Base-by-base conservation (phyloP, 2,329 filamentous ascomycete genomes). In the Alternaria brassicicola region DNA sequence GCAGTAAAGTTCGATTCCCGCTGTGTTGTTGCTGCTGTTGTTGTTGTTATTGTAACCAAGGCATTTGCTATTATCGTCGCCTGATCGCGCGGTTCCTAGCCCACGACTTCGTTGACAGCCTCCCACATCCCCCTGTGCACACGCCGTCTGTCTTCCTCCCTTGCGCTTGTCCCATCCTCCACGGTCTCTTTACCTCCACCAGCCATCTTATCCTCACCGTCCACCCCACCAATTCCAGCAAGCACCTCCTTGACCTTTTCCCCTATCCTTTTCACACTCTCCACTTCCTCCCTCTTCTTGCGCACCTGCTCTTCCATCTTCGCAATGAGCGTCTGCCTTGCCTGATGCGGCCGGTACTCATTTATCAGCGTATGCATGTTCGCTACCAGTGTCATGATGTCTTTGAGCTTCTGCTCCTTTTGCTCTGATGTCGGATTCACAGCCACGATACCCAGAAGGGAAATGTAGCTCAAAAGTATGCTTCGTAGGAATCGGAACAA, bases 321-420 rank as follows among this genome's bases (percentile, higher is more conserved):
- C 65, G 89, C 79, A 30, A 97, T 96, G 57, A 96, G 82, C 26
- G 89, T 93, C 80, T 97, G 93, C 42, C 94, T 82, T 23, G 93
- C 93, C 79, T 98, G 94, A 75, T 97, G 93, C 9, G 93, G 93
- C 30, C 94, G 86, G 78, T 97, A 98, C 76, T 96, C 89, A 76
- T 99, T 99, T 65, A 98, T 87, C 52, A 97, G 84, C 71, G 96
- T 92, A 78, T 97, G 93, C 71, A 96, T 90, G 76, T 98, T 98
- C 76, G 94, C 88, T 63, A 96, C 89, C 26, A 98, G 80, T 15
- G 89, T 93, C 69, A 90, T 85, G 30, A 99, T 79, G 75, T 98
- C 90, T 42, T 87, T 82, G 43, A 94, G 84, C 74, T 96, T 96
- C 39, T 87, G 84, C 33, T 86, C 82, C 50, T 88, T 90, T 25